A percentile compares a stretch with the other conserved stretches of the same genome.
phyloP scores from a whole-genome alignment of 1,139 yeast species.

The Geotrichum carabidarum region DNA sequence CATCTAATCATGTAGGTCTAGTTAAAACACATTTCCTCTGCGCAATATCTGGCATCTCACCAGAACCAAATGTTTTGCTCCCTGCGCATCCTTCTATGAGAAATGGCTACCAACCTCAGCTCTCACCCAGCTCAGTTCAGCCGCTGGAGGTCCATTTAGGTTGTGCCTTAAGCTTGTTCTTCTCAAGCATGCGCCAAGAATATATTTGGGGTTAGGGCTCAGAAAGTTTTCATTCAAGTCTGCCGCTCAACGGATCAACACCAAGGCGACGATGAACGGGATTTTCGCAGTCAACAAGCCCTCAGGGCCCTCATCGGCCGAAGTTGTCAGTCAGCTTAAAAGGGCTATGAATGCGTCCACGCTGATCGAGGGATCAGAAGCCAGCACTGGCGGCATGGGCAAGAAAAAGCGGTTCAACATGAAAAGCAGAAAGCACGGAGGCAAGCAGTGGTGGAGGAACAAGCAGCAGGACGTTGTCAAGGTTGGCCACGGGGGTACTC shows the following conservation, averaged over 20 bases:
- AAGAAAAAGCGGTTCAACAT: conserved; percentile 2
- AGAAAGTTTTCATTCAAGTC: not conserved
- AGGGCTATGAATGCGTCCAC: conserved; percentile 55
- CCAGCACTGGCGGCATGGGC: conserved; percentile 12
- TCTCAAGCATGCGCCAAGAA: not conserved
- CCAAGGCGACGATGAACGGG: conserved; percentile 41
- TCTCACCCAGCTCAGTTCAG: too few species aligned
- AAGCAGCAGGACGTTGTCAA: conserved; percentile 42
- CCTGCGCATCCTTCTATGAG: too few species aligned
- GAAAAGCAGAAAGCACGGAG: conserved; percentile 25
- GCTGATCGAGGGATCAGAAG: conserved; percentile 44
- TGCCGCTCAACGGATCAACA: not conserved
- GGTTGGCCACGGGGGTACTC: conserved; percentile 97
- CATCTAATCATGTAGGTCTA: too few species aligned
- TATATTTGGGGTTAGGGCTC: not conserved
- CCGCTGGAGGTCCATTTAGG: too few species aligned
- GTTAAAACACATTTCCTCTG: too few species aligned
- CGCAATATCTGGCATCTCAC: too few species aligned
- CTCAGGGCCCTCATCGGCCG: conserved; percentile 73
- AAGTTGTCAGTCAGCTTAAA: conserved; percentile 63
- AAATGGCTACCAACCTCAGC: too few species aligned
- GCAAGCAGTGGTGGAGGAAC: conserved; percentile 30
- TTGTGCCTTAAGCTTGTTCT: too few species aligned
- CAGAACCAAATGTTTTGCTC: too few species aligned
- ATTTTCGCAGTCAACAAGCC: conserved; percentile 93